A percentile compares a stretch with the other conserved stretches of the same genome.
phyloP scores from a whole-genome alignment of 495 filamentous ascomycete species.

The Hypoxylon lienhwacheense region DNA sequence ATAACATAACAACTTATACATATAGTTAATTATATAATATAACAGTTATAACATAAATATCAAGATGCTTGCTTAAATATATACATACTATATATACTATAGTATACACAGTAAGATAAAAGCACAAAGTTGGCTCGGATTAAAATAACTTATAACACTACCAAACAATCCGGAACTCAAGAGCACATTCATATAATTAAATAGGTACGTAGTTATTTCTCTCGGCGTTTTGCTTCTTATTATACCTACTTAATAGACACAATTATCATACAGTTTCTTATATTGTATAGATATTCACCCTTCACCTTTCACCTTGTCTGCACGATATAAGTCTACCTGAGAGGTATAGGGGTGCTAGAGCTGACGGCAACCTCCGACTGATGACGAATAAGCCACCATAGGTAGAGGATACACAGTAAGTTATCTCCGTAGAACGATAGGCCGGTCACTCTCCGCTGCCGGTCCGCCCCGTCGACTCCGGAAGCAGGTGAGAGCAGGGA shows the following conservation, averaged over 20 bases:
- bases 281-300: too few species aligned
- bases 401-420: conserved; percentile 24
- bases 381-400: conserved; percentile 11
- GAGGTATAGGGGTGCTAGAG: neutral
- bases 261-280: neutral
- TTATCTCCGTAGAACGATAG: conserved; percentile 17
- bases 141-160: too few species aligned
- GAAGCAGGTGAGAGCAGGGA: too few species aligned
- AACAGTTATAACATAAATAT: neutral
- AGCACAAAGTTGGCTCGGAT: too few species aligned
- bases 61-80: neutral
- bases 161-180: too few species aligned
- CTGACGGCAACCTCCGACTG: conserved; percentile 19
- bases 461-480: conserved; percentile 25
- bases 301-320: too few species aligned
- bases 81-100: neutral
- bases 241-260: neutral
- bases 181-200: too few species aligned
- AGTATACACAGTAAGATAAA: neutral
- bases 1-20: neutral
- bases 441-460: conserved; percentile 20
- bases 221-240: too few species aligned
- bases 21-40: neutral
- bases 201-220: too few species aligned
- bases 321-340: too few species aligned